Conservation (phyloP, 768 basidiomycete species). For the Boletus vinaceobasis region DNA sequence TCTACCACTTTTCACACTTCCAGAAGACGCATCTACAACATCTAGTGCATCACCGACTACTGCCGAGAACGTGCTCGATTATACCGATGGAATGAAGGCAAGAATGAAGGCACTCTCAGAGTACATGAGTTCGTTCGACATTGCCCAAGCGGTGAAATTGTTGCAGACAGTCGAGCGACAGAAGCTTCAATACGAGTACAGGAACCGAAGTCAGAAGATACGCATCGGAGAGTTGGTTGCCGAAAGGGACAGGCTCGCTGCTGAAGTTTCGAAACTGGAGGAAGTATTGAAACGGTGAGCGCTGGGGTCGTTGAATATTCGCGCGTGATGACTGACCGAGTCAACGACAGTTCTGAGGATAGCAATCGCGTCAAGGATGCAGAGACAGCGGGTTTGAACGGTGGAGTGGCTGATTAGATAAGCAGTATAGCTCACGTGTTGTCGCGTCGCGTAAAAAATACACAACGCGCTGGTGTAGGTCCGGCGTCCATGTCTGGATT, state of each 20-base stretch:
- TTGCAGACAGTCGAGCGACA: slow-evolving; percentile 22
- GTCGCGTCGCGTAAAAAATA: slow-evolving; percentile 25
- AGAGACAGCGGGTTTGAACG: not conserved
- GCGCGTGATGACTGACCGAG: not conserved
- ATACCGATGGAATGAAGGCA: slow-evolving; percentile 16
- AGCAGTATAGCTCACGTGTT: slow-evolving; percentile 22
- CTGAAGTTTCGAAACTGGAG: slow-evolving; percentile 16
- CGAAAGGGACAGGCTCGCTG: slow-evolving; percentile 15
- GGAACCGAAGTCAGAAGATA: slow-evolving; percentile 20
- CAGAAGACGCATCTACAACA: slow-evolving; percentile 10
- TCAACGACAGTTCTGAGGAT: slow-evolving; percentile 5
- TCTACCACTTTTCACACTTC: slow-evolving; percentile 18
- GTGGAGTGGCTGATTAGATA: slow-evolving; percentile 21
- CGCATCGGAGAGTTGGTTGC: slow-evolving; percentile 19
- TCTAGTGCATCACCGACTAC: slow-evolving; percentile 22
- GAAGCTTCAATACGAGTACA: slow-evolving; percentile 21
- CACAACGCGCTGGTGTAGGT: slow-evolving; percentile 9
- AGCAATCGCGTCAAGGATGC: slow-evolving; percentile 8
- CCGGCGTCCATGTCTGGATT: slow-evolving; percentile 40
- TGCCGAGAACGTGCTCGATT: slow-evolving; percentile 28
- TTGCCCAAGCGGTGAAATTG: slow-evolving; percentile 11
- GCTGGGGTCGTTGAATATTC: not conserved
- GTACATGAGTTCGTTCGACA: slow-evolving; percentile 29
- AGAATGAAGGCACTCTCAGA: slow-evolving; percentile 23
- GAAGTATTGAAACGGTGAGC: slow-evolving; percentile 17